Percentiles rank a stretch among this genome's conserved stretches.
These are phyloP conservation scores for Pichia sp. DNA, from an alignment of 1,139 yeast genomes.

Conservation along the genomic window DNA sequence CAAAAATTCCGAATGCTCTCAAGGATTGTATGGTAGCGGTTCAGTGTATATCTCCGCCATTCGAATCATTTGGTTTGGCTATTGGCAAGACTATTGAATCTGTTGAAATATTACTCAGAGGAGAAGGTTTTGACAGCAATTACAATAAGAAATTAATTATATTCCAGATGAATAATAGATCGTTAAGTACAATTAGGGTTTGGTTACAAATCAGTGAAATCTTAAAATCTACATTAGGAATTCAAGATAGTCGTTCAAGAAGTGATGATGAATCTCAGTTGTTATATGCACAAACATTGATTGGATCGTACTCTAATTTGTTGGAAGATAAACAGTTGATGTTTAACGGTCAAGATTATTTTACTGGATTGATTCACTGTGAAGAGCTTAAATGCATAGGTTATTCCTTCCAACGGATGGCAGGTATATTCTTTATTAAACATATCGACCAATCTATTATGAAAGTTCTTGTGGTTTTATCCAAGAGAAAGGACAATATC, in stretches of 20 bases:
- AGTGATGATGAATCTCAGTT: slow-evolving; percentile 21
- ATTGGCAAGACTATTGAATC: slow-evolving; percentile 60
- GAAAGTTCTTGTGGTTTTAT: slow-evolving; percentile 22
- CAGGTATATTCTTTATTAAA: slow-evolving; percentile 31
- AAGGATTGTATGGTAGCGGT: slow-evolving; percentile 25
- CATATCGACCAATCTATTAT: slow-evolving; percentile 30
- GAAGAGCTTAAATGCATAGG: slow-evolving; percentile 37
- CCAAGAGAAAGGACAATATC: slow-evolving; percentile 6
- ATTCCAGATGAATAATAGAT: slow-evolving; percentile 59
- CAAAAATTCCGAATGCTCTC: slow-evolving; percentile 26
- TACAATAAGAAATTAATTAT: slow-evolving; percentile 40
- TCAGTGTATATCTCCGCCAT: slow-evolving; percentile 28
- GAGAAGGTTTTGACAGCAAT: slow-evolving; percentile 32
- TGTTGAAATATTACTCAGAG: slow-evolving; percentile 66
- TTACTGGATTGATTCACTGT: slow-evolving; percentile 48
- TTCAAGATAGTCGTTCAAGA: slow-evolving; percentile 4
- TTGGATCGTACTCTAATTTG: slow-evolving; percentile 28
- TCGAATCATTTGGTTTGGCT: slow-evolving; percentile 32
- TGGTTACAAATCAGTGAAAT: slow-evolving; percentile 34
- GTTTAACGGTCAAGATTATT: slow-evolving; percentile 48
- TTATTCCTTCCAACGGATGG: slow-evolving; percentile 37
- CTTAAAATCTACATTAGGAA: slow-evolving; percentile 24
- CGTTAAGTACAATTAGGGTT: slow-evolving; percentile 56
- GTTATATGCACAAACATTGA: slow-evolving; percentile 29
- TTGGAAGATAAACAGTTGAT: slow-evolving; percentile 27